Evolutionary conservation across 805 yeast genomes (phyloP).

Genomic region (Nakazawaea holstii): DNA sequence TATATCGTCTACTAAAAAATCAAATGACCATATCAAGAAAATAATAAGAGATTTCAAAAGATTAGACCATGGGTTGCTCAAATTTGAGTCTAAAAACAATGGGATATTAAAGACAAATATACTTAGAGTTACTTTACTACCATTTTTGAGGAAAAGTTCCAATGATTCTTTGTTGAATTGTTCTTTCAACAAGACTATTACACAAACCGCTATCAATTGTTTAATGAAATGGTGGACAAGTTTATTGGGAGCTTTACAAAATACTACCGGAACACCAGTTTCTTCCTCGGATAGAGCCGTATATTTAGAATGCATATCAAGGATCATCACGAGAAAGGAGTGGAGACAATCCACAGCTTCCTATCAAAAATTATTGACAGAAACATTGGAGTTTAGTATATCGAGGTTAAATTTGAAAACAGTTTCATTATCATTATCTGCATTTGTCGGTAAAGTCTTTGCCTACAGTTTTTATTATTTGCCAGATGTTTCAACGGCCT

Average conservation of each 20-base stretch:
- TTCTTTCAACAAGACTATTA: slow-evolving; percentile 10
- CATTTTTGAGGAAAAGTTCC: slow-evolving; percentile 30
- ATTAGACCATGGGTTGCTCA: slow-evolving; percentile 37
- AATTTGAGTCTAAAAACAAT: slow-evolving; percentile 35
- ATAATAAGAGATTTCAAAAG: slow-evolving; percentile 23
- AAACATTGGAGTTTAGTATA: slow-evolving; percentile 50
- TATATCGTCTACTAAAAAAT: slow-evolving; percentile 2
- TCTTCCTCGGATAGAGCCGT: slow-evolving; percentile 45
- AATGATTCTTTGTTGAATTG: slow-evolving; percentile 12
- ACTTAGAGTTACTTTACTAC: slow-evolving; percentile 40
- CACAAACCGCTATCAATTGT: slow-evolving; percentile 10
- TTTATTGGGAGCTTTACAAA: slow-evolving; percentile 28
- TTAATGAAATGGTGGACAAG: slow-evolving; percentile 51
- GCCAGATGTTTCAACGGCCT: slow-evolving; percentile 50
- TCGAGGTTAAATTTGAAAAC: slow-evolving; percentile 42
- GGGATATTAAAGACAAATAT: slow-evolving; percentile 39
- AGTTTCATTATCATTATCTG: slow-evolving; percentile 50
- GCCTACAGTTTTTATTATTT: slow-evolving; percentile 56
- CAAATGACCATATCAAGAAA: background rate
- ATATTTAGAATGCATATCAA: slow-evolving; percentile 47
- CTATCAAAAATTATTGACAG: slow-evolving; percentile 33
- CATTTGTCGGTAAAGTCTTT: slow-evolving; percentile 66
- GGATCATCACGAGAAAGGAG: slow-evolving; percentile 41
- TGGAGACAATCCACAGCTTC: slow-evolving; percentile 31
- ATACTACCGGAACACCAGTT: slow-evolving; percentile 22